Conservation (phyloP, 108 stramenopile species). For the Pseudonitzschia multiseries region DNA sequence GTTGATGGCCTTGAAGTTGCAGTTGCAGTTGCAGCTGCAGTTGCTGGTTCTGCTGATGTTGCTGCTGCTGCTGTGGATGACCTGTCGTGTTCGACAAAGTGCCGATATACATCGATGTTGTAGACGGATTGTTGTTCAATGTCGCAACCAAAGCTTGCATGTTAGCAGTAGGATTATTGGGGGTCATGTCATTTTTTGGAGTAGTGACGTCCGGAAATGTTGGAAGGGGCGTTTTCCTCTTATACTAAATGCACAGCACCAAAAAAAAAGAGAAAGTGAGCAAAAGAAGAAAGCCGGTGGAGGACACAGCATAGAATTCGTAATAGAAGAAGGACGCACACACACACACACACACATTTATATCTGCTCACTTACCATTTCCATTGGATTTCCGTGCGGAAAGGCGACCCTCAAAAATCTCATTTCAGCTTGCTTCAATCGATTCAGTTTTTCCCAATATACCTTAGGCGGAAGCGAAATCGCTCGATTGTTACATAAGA, state of each 20-base stretch:
- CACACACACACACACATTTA: too few species aligned
- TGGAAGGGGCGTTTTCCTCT: neutral
- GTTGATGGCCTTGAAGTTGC: neutral
- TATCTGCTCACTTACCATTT: too few species aligned
- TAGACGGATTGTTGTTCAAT: too few species aligned
- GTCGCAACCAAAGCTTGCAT: too few species aligned
- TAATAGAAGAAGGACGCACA: too few species aligned
- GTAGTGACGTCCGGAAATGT: neutral
- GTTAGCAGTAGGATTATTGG: too few species aligned
- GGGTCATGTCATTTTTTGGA: neutral
- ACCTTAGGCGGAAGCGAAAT: neutral
- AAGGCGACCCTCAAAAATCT: conserved; percentile 13
- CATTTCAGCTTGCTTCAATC: conserved; percentile 15
- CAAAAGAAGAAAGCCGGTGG: too few species aligned
- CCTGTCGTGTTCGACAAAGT: too few species aligned
- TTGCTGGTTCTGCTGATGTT: neutral
- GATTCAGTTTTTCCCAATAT: conserved; percentile 5
- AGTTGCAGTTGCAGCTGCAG: neutral
- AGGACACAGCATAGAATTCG: too few species aligned
- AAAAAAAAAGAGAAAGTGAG: neutral
- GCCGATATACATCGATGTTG: too few species aligned
- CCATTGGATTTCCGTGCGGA: neutral
- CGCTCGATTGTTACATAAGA: neutral
- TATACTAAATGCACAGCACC: neutral
- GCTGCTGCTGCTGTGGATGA: neutral